A percentile compares a stretch with the other conserved stretches of the same genome.
Conservation (phyloP, 2,329 filamentous ascomycete genomes). For the Aspergillus pseudoglaucus region DNA sequence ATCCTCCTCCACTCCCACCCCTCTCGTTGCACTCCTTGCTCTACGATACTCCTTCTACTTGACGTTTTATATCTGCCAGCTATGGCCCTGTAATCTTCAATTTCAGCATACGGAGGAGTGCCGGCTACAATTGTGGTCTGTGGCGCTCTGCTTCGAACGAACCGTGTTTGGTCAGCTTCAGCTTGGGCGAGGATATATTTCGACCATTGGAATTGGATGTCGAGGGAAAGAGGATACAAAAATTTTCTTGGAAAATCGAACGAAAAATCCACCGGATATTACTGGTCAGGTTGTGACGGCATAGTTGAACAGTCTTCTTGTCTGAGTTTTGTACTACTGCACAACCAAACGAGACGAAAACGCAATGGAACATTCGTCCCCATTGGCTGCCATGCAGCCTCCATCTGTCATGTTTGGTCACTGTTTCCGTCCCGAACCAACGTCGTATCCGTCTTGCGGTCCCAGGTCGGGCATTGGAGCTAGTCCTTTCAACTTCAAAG, state of each 20-base stretch:
- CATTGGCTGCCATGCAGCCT: constrained; percentile 85
- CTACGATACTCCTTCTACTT: not conserved
- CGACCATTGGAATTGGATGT: too few species aligned
- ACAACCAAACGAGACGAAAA: not conserved
- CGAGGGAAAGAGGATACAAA: too few species aligned
- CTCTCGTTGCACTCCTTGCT: too few species aligned
- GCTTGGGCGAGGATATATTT: not conserved
- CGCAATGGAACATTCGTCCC: constrained; percentile 85
- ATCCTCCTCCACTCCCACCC: too few species aligned
- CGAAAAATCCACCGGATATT: too few species aligned
- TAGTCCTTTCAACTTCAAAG: constrained; percentile 69
- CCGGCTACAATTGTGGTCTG: constrained; percentile 16
- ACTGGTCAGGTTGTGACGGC: not conserved
- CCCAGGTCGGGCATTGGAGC: constrained; percentile 52
- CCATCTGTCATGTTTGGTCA: constrained; percentile 55
- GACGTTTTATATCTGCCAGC: constrained; percentile 8
- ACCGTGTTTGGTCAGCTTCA: not conserved
- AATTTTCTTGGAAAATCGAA: too few species aligned
- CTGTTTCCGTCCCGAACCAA: constrained; percentile 55
- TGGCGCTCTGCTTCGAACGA: constrained; percentile 11
- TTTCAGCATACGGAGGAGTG: constrained; percentile 8
- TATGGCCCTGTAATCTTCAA: constrained; percentile 25
- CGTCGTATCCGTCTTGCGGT: constrained; percentile 48
- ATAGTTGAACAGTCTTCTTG: not conserved
- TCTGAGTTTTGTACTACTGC: constrained; percentile 5